phyloP scores from a whole-genome alignment of 352 stramenopile genomes.

The Nannochloropsis limnetica region DNA sequence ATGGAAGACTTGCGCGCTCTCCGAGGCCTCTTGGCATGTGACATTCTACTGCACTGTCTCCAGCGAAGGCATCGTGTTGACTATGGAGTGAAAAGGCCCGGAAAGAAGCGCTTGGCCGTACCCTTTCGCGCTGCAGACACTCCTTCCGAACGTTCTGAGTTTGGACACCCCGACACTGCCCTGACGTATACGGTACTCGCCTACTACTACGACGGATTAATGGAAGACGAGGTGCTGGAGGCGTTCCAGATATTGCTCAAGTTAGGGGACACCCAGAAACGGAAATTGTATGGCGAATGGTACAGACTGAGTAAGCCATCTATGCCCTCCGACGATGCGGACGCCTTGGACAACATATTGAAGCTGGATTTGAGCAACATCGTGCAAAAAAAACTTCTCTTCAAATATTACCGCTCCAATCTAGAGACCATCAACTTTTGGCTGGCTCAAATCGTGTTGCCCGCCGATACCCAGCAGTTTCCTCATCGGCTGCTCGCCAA shows the following conservation, averaged over 20 bases:
- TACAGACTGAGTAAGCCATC: slow-evolving; percentile 50
- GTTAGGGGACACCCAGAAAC: slow-evolving; percentile 62
- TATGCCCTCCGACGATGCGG: slow-evolving; percentile 41
- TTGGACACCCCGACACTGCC: slow-evolving; percentile 71
- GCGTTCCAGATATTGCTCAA: slow-evolving; percentile 60
- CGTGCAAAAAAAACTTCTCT: slow-evolving; percentile 60
- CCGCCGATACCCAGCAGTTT: slow-evolving; percentile 67
- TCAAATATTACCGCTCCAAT: slow-evolving; percentile 58
- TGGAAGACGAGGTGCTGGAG: slow-evolving; percentile 55
- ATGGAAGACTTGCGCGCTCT: no score
- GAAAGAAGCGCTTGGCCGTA: slow-evolving; percentile 70
- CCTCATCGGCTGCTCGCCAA: no score
- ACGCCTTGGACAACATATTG: slow-evolving; percentile 57
- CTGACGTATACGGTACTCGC: slow-evolving; percentile 68
- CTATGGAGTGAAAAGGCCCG: no score
- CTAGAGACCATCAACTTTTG: slow-evolving; percentile 73
- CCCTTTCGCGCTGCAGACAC: slow-evolving; percentile 72
- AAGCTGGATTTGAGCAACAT: slow-evolving; percentile 68
- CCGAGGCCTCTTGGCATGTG: no score
- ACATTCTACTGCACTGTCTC: no score
- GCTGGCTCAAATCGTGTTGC: slow-evolving; percentile 69
- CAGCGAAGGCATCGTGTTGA: no score
- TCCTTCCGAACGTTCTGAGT: slow-evolving; percentile 68
- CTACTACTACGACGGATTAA: slow-evolving; percentile 71
- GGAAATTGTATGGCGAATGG: slow-evolving; percentile 64